Conservation (phyloP, 2,329 filamentous ascomycete species). For the Eurotiales sp. region DNA sequence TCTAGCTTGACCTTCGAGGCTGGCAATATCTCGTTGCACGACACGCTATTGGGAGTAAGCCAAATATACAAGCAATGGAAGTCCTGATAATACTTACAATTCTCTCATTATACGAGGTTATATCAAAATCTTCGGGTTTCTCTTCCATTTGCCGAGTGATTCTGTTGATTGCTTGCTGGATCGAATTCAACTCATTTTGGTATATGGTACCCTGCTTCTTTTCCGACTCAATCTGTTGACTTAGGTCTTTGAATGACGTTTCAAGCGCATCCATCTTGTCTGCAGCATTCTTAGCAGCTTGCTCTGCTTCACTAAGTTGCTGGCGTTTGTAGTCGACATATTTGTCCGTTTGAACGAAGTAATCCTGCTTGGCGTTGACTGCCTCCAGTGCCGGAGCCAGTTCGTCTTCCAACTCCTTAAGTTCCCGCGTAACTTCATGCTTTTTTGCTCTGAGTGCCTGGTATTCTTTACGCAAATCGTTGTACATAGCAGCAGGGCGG, state of each 20-base stretch:
- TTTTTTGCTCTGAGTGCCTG: constrained; percentile 54
- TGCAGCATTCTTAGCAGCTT: constrained; percentile 38
- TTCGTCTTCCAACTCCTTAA: constrained; percentile 58
- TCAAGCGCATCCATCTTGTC: constrained; percentile 40
- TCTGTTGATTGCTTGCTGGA: constrained; percentile 57
- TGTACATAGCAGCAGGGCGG: constrained; percentile 64
- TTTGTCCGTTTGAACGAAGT: constrained; percentile 53
- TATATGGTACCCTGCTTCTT: constrained; percentile 49
- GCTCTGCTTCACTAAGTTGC: constrained; percentile 54
- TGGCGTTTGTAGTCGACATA: constrained; percentile 55
- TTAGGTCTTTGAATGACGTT: constrained; percentile 33
- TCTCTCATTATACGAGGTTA: constrained; percentile 65
- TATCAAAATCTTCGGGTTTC: constrained; percentile 64
- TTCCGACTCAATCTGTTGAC: constrained; percentile 48
- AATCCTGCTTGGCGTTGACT: constrained; percentile 66
- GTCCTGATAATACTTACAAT: constrained; percentile 54
- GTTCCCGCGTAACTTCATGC: constrained; percentile 53
- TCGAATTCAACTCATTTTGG: constrained; percentile 49
- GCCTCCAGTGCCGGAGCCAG: constrained; percentile 66
- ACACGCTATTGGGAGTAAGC: constrained; percentile 50
- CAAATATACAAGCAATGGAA: constrained; percentile 5
- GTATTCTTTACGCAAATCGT: constrained; percentile 49
- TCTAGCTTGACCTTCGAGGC: constrained; percentile 37
- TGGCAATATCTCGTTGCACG: constrained; percentile 43
- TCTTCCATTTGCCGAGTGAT: constrained; percentile 63